Conservation (phyloP, 768 basidiomycete species). For the Lentinula edodes region DNA sequence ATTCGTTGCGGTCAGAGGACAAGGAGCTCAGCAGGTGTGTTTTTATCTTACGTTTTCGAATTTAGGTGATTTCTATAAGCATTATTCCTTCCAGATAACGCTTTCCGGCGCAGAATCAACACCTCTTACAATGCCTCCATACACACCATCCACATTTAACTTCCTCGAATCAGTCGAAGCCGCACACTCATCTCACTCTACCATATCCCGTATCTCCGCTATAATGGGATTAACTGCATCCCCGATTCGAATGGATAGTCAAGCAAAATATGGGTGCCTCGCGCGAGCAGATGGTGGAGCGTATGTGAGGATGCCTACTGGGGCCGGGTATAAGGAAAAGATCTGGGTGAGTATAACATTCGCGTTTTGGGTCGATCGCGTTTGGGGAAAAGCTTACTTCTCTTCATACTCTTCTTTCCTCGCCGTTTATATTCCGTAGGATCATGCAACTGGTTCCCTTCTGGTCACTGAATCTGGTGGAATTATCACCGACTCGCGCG, state of each 20-base stretch:
- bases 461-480: conserved; percentile 90
- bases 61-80: background rate
- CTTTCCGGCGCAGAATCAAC: conserved; percentile 45
- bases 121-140: conserved; percentile 44
- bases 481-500: conserved; percentile 78
- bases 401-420: background rate
- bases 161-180: conserved; percentile 93
- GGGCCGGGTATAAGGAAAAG: conserved; percentile 81
- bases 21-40: conserved; percentile 71
- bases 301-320: conserved; percentile 77
- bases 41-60: conserved; percentile 38
- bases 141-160: conserved; percentile 43
- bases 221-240: conserved; percentile 59
- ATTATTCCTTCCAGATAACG: conserved; percentile 43
- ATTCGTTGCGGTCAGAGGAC: conserved; percentile 79
- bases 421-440: conserved; percentile 27
- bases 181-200: conserved; percentile 84
- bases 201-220: conserved; percentile 69
- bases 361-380: background rate
- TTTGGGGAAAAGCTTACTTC: background rate
- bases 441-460: conserved; percentile 84
- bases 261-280: conserved; percentile 90
- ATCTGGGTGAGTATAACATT: conserved; percentile 69
- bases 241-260: conserved; percentile 88
- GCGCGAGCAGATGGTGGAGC: conserved; percentile 81